Evolutionary conservation across 257 asterid genomes (phyloP), one percentile per base, ranked within the genome.

Genomic region (Plantago major): DNA sequence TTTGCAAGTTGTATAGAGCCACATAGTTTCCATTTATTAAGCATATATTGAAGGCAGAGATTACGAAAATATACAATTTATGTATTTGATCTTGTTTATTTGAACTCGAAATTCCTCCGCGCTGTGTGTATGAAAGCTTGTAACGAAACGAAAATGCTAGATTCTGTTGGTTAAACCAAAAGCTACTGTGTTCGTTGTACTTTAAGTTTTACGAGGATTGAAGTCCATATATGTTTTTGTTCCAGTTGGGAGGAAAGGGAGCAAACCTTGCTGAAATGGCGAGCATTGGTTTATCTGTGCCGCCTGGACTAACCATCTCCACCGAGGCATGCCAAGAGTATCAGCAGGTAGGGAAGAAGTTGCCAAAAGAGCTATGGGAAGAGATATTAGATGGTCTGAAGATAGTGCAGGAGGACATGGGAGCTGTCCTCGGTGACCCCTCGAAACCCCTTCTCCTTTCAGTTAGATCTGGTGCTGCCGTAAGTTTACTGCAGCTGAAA

Each of bases 251-350:
- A 60, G 96, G 98, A 19, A 88, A 91, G 66, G 98, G 98, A 6
- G 99, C 99, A n/a, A 92, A 92, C 64, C 95, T 92, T 13, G 99
- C 99, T 47, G 99, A 92, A 77, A 92, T 92, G 99, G 97, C 99
- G 50, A 84, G 94, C 74, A 92, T 92, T 49, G 97, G 97, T 16
- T 74, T 92, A 42, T 92, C 99, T 0, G 99, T 92, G 60, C 99
- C 99, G 5, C 96, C 99, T 0, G 99, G 99, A 16, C 84, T 92
- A 58, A 92, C 99, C 52, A 86, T 92, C 69, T 92, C 99, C 4
- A 89, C 99, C 5, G 99, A 89, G 70, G 97, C 99, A 8, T 92
- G 99, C 56, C 95, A 84, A 59, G 97, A 89, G 67, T 92, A 84
- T 78, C 97, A 92, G 74, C 76, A 79, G 70, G 67, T 69, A 22